Conservation (phyloP, 768 basidiomycete species). For the Hortiboletus campestris region DNA sequence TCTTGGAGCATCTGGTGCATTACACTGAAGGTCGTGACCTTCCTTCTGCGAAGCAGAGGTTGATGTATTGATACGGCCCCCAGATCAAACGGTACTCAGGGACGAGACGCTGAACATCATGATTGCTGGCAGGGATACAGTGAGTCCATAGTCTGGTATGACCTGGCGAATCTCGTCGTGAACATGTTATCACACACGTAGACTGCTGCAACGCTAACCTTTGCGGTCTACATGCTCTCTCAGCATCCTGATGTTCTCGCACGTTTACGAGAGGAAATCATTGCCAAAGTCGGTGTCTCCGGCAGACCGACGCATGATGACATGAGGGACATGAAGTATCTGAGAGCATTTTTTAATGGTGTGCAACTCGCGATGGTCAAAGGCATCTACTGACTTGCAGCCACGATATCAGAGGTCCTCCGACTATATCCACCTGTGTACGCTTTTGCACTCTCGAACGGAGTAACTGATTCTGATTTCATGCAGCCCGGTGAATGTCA, state of each 20-base stretch:
- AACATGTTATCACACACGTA: not conserved
- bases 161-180: not conserved
- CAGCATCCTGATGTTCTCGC: conserved; percentile 47
- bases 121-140: conserved; percentile 46
- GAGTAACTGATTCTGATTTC: conserved; percentile 1
- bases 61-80: not conserved
- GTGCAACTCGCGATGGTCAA: not conserved
- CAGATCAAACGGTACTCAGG: conserved; percentile 24
- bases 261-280: conserved; percentile 56
- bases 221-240: conserved; percentile 45
- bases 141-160: conserved; percentile 6
- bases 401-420: conserved; percentile 30
- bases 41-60: not conserved
- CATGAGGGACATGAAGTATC: conserved; percentile 60
- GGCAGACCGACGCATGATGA: conserved; percentile 53
- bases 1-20: conserved; percentile 54
- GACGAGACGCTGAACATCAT: conserved; percentile 30
- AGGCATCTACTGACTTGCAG: not conserved
- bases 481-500: conserved; percentile 22
- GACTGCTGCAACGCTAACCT: conserved; percentile 36
- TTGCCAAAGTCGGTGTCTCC: conserved; percentile 47
- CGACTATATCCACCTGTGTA: conserved; percentile 33
- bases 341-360: conserved; percentile 68
- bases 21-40: conserved; percentile 46
- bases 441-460: not conserved